These are phyloP conservation scores for Kodamaea plutei DNA, from an alignment of 1,139 yeast genomes.

Conservation along the genomic window DNA sequence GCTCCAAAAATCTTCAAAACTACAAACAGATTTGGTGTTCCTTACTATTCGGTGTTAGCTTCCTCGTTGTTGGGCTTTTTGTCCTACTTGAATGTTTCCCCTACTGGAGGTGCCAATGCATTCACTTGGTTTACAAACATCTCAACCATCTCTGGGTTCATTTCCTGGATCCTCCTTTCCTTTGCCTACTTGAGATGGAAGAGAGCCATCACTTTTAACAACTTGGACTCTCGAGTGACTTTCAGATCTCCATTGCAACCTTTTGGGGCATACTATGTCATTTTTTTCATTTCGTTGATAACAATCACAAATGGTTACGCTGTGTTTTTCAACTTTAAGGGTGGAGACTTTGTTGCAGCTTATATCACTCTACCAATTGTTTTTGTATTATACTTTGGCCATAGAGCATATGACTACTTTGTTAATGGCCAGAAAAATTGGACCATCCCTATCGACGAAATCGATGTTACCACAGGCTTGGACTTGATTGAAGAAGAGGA, in stretches of 20 bases:
- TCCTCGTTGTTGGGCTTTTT: conserved; percentile 48
- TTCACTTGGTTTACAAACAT: conserved; percentile 68
- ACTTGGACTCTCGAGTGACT: conserved; percentile 42
- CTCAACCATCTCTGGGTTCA: conserved; percentile 65
- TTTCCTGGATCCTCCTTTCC: conserved; percentile 59
- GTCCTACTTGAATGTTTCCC: conserved; percentile 58
- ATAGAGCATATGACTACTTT: conserved; percentile 28
- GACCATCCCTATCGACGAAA: conserved; percentile 38
- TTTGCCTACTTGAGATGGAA: conserved; percentile 51
- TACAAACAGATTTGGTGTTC: conserved; percentile 60
- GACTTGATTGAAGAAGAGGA: conserved; percentile 31
- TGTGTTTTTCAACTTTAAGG: conserved; percentile 50
- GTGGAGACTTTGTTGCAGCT: conserved; percentile 55
- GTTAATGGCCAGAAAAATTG: conserved; percentile 26
- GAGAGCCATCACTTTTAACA: conserved; percentile 43
- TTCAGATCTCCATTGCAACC: conserved; percentile 49
- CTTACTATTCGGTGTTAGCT: conserved; percentile 45
- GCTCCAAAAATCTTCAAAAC: conserved; percentile 58
- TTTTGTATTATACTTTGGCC: conserved; percentile 43
- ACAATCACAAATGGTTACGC: conserved; percentile 59
- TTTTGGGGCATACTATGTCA: conserved; percentile 47
- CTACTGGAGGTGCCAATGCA: conserved; percentile 46
- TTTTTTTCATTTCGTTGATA: conserved; percentile 40
- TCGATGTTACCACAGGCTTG: conserved; percentile 45
- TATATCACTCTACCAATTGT: conserved; percentile 59